These are phyloP conservation scores for Neurospora pannonica DNA, from an alignment of 495 filamentous ascomycete genomes.

Conservation along the genomic window DNA sequence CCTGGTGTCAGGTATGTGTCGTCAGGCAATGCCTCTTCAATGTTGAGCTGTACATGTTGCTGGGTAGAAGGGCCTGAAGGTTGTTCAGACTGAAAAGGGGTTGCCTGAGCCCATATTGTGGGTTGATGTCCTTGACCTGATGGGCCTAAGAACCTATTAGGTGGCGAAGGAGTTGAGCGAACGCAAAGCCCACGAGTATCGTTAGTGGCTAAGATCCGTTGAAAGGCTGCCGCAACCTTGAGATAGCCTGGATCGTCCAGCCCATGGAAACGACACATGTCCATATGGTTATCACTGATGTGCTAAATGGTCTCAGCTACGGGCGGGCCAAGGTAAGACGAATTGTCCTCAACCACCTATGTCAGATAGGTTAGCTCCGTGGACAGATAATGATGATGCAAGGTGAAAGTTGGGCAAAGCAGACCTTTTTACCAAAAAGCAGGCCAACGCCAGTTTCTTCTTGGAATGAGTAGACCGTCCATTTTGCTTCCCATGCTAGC, in stretches of 20 bases:
- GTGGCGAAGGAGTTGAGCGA: neutral
- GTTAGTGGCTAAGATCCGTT: neutral
- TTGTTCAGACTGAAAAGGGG: neutral
- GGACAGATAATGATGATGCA: neutral
- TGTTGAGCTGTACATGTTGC: neutral
- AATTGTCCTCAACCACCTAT: neutral
- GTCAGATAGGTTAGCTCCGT: neutral
- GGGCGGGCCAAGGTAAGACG: neutral
- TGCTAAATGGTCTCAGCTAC: neutral
- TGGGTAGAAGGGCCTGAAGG: neutral
- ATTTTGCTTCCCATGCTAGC: neutral
- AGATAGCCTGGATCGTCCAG: neutral
- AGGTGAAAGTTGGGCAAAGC: neutral
- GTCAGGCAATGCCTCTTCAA: neutral
- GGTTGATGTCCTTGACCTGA: too few relatives aligned
- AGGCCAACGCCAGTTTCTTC: neutral
- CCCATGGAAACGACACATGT: slow-evolving; percentile 2
- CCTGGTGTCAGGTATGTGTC: neutral
- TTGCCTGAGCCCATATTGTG: neutral
- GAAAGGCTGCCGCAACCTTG: neutral
- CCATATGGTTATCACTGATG: neutral
- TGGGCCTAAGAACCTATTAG: too few relatives aligned
- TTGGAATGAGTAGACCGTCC: neutral
- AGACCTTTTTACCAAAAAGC: neutral
- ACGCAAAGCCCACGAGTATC: neutral